A percentile compares a stretch with the other conserved stretches of the same genome.
Conservation (phyloP, 768 basidiomycete genomes). For the Ephemerocybe angulata region DNA sequence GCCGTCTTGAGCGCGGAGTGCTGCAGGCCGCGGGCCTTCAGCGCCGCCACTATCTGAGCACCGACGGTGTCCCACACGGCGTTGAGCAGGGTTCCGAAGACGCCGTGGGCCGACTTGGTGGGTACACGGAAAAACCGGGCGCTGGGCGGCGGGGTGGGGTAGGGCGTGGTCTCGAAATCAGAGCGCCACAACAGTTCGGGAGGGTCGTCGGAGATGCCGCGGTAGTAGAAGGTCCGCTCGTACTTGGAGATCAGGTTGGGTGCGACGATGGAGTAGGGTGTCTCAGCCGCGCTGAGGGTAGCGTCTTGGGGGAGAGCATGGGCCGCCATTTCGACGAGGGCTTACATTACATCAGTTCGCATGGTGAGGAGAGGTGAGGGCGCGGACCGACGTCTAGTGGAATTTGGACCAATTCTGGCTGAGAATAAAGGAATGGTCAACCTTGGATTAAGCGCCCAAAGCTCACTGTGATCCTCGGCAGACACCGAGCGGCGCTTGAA, state of each 20-base stretch:
- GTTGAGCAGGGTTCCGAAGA: slow-evolving; percentile 38
- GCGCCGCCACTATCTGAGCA: slow-evolving; percentile 31
- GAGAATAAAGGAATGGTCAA: too few relatives aligned
- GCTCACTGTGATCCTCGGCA: too few relatives aligned
- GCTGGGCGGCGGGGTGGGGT: slow-evolving; percentile 28
- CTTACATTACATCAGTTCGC: too few relatives aligned
- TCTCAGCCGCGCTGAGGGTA: too few relatives aligned
- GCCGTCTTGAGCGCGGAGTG: slow-evolving; percentile 29
- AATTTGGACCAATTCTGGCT: too few relatives aligned
- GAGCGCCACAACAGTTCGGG: slow-evolving; percentile 34
- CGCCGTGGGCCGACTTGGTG: slow-evolving; percentile 35
- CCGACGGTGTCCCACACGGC: slow-evolving; percentile 35
- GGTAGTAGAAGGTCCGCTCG: slow-evolving; percentile 27
- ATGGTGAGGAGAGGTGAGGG: too few relatives aligned
- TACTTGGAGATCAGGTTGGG: slow-evolving; percentile 26
- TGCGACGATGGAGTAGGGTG: slow-evolving; percentile 20
- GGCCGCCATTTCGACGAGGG: too few relatives aligned
- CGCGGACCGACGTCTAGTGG: too few relatives aligned
- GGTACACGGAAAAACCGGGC: slow-evolving; percentile 26
- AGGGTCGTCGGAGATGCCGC: slow-evolving; percentile 32
- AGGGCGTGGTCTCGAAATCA: slow-evolving; percentile 24
- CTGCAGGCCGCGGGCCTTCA: slow-evolving; percentile 26
- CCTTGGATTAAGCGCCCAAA: too few relatives aligned
- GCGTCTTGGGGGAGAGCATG: too few relatives aligned
- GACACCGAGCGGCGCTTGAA: too few relatives aligned